A percentile compares a stretch with the other conserved stretches of the same genome.
Evolutionary conservation across 495 filamentous ascomycete genomes (phyloP).

Genomic region (Trichoderma reesei): DNA sequence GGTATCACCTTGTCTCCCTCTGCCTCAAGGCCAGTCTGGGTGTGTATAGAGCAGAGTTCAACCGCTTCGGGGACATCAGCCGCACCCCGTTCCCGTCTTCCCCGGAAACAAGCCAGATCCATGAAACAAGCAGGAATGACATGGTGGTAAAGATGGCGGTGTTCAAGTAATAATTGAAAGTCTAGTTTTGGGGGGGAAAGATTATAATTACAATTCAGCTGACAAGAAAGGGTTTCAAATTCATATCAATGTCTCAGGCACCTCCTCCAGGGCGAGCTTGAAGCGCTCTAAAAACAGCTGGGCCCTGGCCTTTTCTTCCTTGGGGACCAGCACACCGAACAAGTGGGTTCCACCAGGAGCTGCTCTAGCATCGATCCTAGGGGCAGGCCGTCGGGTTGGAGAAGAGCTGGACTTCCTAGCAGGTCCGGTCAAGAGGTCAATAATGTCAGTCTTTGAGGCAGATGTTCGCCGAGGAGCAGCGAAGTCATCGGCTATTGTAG

Average conservation of each 20-base stretch:
- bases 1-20: not conserved
- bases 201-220: slow-evolving; percentile 7
- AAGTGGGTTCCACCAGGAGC: slow-evolving; percentile 52
- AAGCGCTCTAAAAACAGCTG: slow-evolving; percentile 72
- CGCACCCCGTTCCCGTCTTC: not conserved
- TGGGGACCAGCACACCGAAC: slow-evolving; percentile 68
- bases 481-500: slow-evolving; percentile 53
- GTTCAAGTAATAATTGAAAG: not conserved
- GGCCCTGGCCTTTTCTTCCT: slow-evolving; percentile 69
- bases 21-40: not conserved
- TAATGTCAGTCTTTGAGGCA: slow-evolving; percentile 46
- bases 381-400: slow-evolving; percentile 20
- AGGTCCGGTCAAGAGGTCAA: slow-evolving; percentile 62
- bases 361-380: slow-evolving; percentile 27
- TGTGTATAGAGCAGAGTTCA: not conserved
- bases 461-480: slow-evolving; percentile 14
- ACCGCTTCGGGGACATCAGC: not conserved
- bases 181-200: slow-evolving; percentile 3
- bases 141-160: not conserved
- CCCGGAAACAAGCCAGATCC: not conserved
- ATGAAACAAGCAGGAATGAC: not conserved
- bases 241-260: slow-evolving; percentile 67
- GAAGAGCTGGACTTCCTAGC: slow-evolving; percentile 17
- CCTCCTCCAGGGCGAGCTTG: slow-evolving; percentile 68
- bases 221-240: not conserved